phyloP scores from a whole-genome alignment of 192 early-diverging fungal species.

The Backusella macrospora region DNA sequence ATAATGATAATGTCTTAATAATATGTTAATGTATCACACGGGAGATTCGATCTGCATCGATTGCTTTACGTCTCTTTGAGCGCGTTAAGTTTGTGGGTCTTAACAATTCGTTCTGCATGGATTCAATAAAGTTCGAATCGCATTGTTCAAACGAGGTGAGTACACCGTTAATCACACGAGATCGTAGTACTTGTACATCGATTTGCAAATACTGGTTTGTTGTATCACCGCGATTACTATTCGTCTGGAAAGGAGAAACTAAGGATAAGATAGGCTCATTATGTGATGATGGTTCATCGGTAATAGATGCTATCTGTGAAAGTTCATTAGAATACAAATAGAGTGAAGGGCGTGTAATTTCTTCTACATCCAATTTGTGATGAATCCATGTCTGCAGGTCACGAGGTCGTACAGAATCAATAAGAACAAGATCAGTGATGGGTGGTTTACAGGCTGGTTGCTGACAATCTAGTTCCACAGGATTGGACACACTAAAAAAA shows the following conservation, averaged over 20 bases:
- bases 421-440: conserved; percentile 33
- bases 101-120: not conserved
- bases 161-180: conserved; percentile 48
- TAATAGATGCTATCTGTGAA: conserved; percentile 33
- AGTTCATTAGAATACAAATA: conserved; percentile 36
- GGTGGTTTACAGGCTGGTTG: not conserved
- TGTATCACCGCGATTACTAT: conserved; percentile 29
- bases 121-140: not conserved
- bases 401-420: conserved; percentile 38
- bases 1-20: not conserved
- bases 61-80: not conserved
- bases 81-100: not conserved
- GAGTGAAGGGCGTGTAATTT: conserved; percentile 37
- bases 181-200: conserved; percentile 74
- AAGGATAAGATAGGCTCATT: conserved; percentile 34
- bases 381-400: conserved; percentile 36
- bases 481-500: conserved; percentile 7
- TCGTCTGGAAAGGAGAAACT: conserved; percentile 40
- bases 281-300: conserved; percentile 22
- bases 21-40: not conserved
- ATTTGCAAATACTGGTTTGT: conserved; percentile 62
- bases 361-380: conserved; percentile 22
- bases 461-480: conserved; percentile 13
- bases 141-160: conserved; percentile 10
- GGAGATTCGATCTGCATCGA: not conserved